phyloP scores from a whole-genome alignment of 1,284 basidiomycete species.

The Sporisorium graminicola region DNA sequence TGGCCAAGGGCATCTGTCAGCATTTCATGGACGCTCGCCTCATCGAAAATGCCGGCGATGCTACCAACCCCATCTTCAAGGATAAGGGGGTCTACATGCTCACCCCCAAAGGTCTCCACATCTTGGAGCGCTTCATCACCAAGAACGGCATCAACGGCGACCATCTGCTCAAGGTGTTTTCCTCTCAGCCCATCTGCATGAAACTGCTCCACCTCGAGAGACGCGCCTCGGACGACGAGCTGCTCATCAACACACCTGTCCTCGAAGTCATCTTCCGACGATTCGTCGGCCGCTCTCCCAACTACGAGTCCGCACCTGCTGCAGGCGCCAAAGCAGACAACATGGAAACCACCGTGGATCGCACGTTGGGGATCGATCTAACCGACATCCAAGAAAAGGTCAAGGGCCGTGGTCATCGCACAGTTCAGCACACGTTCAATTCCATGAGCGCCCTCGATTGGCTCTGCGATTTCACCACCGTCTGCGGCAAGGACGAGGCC shows the following conservation, averaged over 20 bases:
- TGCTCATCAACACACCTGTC: slow-evolving; percentile 92
- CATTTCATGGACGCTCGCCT: slow-evolving; percentile 99
- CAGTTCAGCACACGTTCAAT: slow-evolving; percentile 84
- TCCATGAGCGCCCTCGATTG: slow-evolving; percentile 91
- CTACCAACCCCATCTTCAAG: slow-evolving; percentile 88
- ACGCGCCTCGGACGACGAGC: slow-evolving; percentile 91
- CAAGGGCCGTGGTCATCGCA: slow-evolving; percentile 79
- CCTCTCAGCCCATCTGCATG: slow-evolving; percentile 95
- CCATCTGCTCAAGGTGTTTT: slow-evolving; percentile 89
- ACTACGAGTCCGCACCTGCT: slow-evolving; percentile 21
- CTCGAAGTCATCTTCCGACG: slow-evolving; percentile 95
- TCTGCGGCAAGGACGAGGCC: slow-evolving; percentile 94
- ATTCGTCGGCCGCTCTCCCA: slow-evolving; percentile 81
- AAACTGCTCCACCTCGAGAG: slow-evolving; percentile 97
- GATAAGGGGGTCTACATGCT: slow-evolving; percentile 95
- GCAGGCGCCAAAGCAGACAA: slow-evolving; percentile 9
- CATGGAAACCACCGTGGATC: slow-evolving; percentile 68
- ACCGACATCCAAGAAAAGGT: slow-evolving; percentile 77
- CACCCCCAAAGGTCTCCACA: slow-evolving; percentile 97
- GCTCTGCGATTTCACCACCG: slow-evolving; percentile 97
- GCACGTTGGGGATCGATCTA: slow-evolving; percentile 72
- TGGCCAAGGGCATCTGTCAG: slow-evolving; percentile 99
- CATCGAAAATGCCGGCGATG: slow-evolving; percentile 95
- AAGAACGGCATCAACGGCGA: slow-evolving; percentile 96
- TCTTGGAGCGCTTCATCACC: slow-evolving; percentile 97